Percentiles rank a stretch among this genome's conserved stretches.
Evolutionary conservation across 306 rosid genomes (phyloP).

Genomic region (Cucumis melo): DNA sequence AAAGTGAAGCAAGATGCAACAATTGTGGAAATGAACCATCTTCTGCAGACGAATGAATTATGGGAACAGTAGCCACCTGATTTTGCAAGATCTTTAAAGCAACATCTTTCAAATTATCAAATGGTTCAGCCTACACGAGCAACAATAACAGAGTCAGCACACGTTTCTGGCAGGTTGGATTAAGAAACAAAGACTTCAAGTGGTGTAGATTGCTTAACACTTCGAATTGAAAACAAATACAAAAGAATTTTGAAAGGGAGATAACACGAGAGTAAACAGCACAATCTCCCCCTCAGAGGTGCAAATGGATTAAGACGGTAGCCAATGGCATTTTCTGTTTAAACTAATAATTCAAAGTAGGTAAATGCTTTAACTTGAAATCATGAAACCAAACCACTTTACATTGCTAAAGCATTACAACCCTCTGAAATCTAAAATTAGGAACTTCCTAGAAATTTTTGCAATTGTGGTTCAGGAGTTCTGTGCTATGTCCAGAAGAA

Average conservation of each 20-base stretch:
- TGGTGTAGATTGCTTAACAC: neutral
- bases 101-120: conserved; percentile 78
- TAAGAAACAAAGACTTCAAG: neutral
- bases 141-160: neutral
- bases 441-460: neutral
- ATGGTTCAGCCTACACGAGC: conserved; percentile 66
- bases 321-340: neutral
- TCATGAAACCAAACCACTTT: neutral
- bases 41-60: conserved; percentile 64
- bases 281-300: neutral
- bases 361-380: neutral
- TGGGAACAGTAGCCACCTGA: conserved; percentile 82
- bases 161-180: neutral
- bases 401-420: neutral
- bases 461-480: neutral
- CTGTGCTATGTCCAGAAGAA: neutral
- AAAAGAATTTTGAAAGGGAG: neutral
- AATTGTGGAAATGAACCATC: conserved; percentile 88
- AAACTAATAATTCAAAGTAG: neutral
- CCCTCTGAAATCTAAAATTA: neutral
- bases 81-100: conserved; percentile 70
- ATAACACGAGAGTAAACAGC: neutral
- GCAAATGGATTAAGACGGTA: neutral
- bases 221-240: neutral
- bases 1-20: conserved; percentile 87